phyloP scores from a whole-genome alignment of 2,329 filamentous ascomycete genomes.

The Fusarium transvaalense region DNA sequence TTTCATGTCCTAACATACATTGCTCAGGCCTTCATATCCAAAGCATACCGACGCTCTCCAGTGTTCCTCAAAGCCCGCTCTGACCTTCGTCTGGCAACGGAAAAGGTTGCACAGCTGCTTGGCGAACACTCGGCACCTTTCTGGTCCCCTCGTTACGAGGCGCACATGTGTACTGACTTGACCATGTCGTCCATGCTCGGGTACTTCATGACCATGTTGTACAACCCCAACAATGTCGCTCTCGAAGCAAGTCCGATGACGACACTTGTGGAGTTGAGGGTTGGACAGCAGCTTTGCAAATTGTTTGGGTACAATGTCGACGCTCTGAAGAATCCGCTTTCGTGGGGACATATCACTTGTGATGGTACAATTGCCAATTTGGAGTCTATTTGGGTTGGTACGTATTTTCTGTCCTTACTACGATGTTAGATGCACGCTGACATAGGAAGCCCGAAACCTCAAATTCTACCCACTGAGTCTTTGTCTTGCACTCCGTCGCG shows the following conservation, averaged over 20 bases:
- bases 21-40: conserved; percentile 52
- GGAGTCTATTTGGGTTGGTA: conserved; percentile 59
- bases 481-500: conserved; percentile 51
- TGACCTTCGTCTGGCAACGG: conserved; percentile 53
- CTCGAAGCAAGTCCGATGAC: conserved; percentile 61
- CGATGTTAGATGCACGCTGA: neutral
- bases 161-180: conserved; percentile 61
- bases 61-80: conserved; percentile 52
- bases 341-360: conserved; percentile 61
- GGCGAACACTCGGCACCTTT: conserved; percentile 60
- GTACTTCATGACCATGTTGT: conserved; percentile 64
- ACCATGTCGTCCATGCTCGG: conserved; percentile 59
- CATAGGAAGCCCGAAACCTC: conserved; percentile 56
- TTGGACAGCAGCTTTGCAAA: conserved; percentile 60
- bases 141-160: conserved; percentile 61
- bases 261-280: conserved; percentile 59
- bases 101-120: conserved; percentile 54
- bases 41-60: conserved; percentile 50
- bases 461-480: conserved; percentile 62
- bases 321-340: conserved; percentile 45
- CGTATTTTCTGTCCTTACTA: neutral
- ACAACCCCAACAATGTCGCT: conserved; percentile 63
- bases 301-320: conserved; percentile 60
- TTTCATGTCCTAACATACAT: fast-evolving
- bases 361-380: conserved; percentile 62